Conservation (phyloP, 352 stramenopile species). For the Pythium insidiosum region DNA sequence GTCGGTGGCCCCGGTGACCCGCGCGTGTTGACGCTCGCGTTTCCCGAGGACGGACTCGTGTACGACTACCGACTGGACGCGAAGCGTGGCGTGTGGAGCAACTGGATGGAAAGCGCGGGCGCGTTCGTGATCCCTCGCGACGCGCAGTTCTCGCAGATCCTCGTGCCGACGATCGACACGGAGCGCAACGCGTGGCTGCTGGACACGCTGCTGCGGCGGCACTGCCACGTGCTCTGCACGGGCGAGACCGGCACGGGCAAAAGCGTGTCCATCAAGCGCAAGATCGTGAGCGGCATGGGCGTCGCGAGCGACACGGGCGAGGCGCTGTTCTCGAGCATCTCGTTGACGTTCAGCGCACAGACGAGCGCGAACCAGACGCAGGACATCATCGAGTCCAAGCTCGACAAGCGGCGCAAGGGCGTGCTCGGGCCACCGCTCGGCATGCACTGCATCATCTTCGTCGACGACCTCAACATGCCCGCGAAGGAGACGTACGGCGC, state of each 20-base stretch:
- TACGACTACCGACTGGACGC: slow-evolving; percentile 91
- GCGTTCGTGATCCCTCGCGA: slow-evolving; percentile 59
- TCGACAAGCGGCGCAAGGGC: slow-evolving; percentile 91
- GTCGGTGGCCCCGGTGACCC: too few species aligned
- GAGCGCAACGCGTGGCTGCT: slow-evolving; percentile 89
- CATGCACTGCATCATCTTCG: slow-evolving; percentile 89
- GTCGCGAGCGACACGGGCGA: too few species aligned
- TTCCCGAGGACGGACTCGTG: slow-evolving; percentile 66
- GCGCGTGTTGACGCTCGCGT: slow-evolving; percentile 21
- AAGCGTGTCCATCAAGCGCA: slow-evolving; percentile 91
- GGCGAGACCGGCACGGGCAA: slow-evolving; percentile 93
- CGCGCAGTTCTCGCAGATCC: slow-evolving; percentile 80
- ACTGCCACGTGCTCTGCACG: slow-evolving; percentile 88
- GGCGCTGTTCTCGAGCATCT: slow-evolving; percentile 80
- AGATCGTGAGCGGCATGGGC: slow-evolving; percentile 78
- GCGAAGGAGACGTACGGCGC: slow-evolving; percentile 92
- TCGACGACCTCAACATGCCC: slow-evolving; percentile 94
- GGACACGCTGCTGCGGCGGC: slow-evolving; percentile 81
- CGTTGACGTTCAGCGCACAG: slow-evolving; percentile 91
- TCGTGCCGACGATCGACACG: slow-evolving; percentile 92
- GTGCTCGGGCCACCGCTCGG: slow-evolving; percentile 87
- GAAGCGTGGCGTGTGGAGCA: slow-evolving; percentile 75
- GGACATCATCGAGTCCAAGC: slow-evolving; percentile 91
- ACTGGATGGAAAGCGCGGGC: slow-evolving; percentile 55
- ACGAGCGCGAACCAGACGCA: slow-evolving; percentile 93